Evolutionary conservation across 2,329 filamentous ascomycete species (phyloP).

Genomic region (Magnaporthales sp.): DNA sequence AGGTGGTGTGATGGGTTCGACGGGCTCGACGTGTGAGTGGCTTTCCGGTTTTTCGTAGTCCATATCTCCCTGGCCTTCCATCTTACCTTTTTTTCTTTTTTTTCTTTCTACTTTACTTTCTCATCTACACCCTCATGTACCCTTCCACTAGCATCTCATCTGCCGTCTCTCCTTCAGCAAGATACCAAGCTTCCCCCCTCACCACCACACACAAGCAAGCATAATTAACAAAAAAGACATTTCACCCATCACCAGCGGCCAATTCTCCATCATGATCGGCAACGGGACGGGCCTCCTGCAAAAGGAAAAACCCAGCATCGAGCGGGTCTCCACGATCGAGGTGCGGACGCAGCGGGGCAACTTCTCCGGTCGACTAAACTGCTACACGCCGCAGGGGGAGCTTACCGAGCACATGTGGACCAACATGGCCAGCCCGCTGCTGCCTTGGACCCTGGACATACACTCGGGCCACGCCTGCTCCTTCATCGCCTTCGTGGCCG

Average conservation of each 20-base stretch:
- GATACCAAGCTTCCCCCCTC: no score
- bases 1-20: background rate
- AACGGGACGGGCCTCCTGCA: conserved; percentile 70
- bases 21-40: background rate
- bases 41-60: background rate
- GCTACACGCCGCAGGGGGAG: background rate
- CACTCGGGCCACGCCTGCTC: background rate
- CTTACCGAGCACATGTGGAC: background rate
- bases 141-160: no score
- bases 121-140: no score
- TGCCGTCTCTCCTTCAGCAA: no score
- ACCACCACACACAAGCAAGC: background rate
- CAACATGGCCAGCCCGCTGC: background rate
- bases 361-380: background rate
- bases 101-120: no score
- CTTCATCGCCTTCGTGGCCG: background rate
- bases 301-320: conserved; percentile 35
- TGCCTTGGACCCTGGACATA: background rate
- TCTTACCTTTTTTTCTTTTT: no score
- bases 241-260: conserved; percentile 31
- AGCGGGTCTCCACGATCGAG: background rate
- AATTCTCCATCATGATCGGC: conserved; percentile 71
- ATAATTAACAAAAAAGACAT: background rate
- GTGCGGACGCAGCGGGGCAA: background rate
- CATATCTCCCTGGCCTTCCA: no score